Base-by-base conservation (phyloP, 1,284 basidiomycete genomes). In the Ustilago trichophora region DNA sequence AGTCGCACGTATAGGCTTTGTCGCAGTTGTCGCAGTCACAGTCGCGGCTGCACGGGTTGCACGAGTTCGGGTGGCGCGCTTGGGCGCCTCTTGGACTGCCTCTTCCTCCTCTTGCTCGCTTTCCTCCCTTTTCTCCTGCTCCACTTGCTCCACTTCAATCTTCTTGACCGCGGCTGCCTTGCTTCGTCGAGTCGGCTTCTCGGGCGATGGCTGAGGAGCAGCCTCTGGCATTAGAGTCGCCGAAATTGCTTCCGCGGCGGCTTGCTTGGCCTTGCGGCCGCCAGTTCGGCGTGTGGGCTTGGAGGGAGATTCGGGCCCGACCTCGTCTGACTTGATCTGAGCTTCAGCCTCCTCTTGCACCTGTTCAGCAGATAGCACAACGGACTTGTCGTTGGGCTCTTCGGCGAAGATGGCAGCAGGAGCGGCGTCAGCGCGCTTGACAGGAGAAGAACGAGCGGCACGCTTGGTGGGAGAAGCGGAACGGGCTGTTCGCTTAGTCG, bases 381-480 rank as follows among this genome's bases (percentile, higher is more conserved):
- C n/a, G n/a, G n/a, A n/a, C n/a, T n/a, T n/a, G n/a, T n/a, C n/a
- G n/a, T n/a, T 29, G 27, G 13, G 22, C 16, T 48, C 45, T 19
- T 36, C 42, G 18, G 36, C 27, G 12, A 45, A 25, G 22, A 31
- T 26, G 9, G 32, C 16, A 3, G 37, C 37, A 8, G 19, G 21
- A 3, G 46, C 21, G 9, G 45, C 42, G n/a, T 40, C 6, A 26
- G 22, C 18, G 6, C 49, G 60, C 60, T 63, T 63, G 19, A 51
- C 22, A 8, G 60, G 60, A 3, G 60, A 63, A 12, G 60, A 63
- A 22, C 45, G 60, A 31, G 36, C 34, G n/a, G 40, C 31, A 3
- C 49, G 53, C 41, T 63, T 63, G 26, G 40, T 45, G 12, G 60
- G 60, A 8, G 60, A 63, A 12, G 44, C 50, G 12, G 57, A 59